Conservation (phyloP, 2,329 filamentous ascomycete genomes). For the Laburnicola sp. region DNA sequence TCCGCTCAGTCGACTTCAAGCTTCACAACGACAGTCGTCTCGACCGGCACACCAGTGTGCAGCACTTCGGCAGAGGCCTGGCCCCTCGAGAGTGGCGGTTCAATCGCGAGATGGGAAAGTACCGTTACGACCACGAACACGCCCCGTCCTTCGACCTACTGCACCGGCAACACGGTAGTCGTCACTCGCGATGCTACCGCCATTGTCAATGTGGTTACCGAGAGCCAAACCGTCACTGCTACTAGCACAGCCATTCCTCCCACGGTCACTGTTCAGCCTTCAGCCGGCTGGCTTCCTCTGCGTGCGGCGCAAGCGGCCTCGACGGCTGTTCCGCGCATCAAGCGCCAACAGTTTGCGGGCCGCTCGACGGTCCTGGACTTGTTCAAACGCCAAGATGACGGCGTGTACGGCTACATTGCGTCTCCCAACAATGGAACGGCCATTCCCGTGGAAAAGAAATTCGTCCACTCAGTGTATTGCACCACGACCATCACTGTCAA, state of each 20-base stretch:
- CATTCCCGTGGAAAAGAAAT: slow-evolving; percentile 2
- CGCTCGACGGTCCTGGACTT: slow-evolving; percentile 8
- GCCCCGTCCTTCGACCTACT: slow-evolving; percentile 14
- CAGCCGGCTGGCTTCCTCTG: slow-evolving; percentile 23
- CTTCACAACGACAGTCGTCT: slow-evolving; percentile 1
- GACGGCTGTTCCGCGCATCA: slow-evolving; percentile 21
- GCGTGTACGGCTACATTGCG: slow-evolving; percentile 23
- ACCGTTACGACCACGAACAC: slow-evolving; percentile 16
- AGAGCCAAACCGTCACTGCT: slow-evolving; percentile 15
- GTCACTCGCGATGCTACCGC: slow-evolving; percentile 27
- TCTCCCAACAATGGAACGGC: slow-evolving; percentile 14
- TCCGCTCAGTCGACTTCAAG: slow-evolving; percentile 1
- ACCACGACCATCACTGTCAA: slow-evolving; percentile 15
- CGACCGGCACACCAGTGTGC: slow-evolving; percentile 9
- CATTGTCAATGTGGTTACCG: slow-evolving; percentile 22
- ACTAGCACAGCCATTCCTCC: slow-evolving; percentile 19
- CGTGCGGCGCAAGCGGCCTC: slow-evolving; percentile 8
- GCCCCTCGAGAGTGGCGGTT: slow-evolving; percentile 11
- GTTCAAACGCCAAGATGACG: slow-evolving; percentile 22
- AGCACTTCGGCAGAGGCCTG: slow-evolving; percentile 1
- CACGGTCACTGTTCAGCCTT: slow-evolving; percentile 18
- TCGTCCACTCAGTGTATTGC: slow-evolving; percentile 22
- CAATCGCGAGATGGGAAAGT: slow-evolving; percentile 16
- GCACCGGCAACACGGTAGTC: slow-evolving; percentile 18
- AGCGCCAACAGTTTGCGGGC: slow-evolving; percentile 18